phyloP scores from a whole-genome alignment of 179 eudicot species.

The Spinacia oleracea region DNA sequence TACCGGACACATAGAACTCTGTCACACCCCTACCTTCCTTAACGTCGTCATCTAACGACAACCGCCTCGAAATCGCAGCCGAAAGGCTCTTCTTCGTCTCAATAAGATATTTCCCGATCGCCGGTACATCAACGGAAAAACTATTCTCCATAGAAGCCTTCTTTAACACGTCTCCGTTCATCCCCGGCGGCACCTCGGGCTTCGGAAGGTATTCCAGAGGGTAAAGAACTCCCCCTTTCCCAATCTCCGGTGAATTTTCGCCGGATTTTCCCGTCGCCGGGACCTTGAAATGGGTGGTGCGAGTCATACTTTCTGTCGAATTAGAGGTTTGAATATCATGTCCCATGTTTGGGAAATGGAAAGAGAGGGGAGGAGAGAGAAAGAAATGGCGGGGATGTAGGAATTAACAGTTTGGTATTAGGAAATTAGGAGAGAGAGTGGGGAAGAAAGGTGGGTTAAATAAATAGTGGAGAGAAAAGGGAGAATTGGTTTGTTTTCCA shows the following conservation, averaged over 20 bases:
- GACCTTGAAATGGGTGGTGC: not conserved
- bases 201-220: conserved; percentile 60
- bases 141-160: conserved; percentile 21
- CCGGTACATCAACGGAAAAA: conserved; percentile 37
- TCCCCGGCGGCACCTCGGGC: conserved; percentile 59
- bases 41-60: conserved; percentile 39
- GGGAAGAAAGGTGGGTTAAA: not conserved
- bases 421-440: not conserved
- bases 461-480: not conserved
- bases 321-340: conserved; percentile 14
- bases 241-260: not conserved
- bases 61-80: conserved; percentile 52
- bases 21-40: conserved; percentile 44
- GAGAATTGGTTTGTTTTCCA: not conserved
- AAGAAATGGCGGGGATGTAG: conserved; percentile 30
- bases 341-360: conserved; percentile 5
- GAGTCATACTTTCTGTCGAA: not conserved
- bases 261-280: conserved; percentile 3
- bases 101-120: conserved; percentile 60
- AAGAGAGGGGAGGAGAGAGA: not conserved
- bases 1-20: conserved; percentile 66
- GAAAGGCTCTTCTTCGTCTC: conserved; percentile 59
- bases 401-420: conserved; percentile 21
- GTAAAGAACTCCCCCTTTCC: not conserved
- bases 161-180: conserved; percentile 17